Percentiles rank a stretch among this genome's conserved stretches.
Evolutionary conservation across 257 asterid genomes (phyloP).

Genomic region (Gynochthodes officinalis): DNA sequence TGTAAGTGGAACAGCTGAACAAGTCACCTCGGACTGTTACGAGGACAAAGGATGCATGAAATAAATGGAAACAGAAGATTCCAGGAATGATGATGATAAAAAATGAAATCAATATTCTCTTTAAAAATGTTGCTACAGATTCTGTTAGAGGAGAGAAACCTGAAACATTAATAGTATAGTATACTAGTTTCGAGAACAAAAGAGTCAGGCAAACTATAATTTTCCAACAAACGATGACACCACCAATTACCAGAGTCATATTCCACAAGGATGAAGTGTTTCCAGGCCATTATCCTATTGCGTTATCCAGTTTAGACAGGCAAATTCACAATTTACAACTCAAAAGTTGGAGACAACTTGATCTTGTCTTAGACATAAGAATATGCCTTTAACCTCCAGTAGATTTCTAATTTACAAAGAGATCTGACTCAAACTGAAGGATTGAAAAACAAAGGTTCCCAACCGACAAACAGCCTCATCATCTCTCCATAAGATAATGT

Average conservation of each 20-base stretch:
- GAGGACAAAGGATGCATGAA: background rate
- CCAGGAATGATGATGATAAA: background rate
- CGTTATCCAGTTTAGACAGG: background rate
- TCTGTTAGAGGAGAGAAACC: background rate
- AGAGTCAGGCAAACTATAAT: background rate
- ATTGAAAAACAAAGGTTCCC: too few species aligned
- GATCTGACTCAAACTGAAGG: background rate
- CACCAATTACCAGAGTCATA: background rate
- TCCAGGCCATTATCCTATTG: background rate
- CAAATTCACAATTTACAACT: background rate
- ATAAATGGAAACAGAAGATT: background rate
- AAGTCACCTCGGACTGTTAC: background rate
- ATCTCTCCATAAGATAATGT: background rate
- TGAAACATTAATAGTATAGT: background rate
- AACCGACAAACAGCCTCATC: background rate
- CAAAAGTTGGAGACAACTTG: background rate
- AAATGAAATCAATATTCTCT: background rate
- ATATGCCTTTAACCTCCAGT: background rate
- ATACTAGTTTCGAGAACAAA: background rate
- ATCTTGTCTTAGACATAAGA: background rate
- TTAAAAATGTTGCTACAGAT: too few species aligned
- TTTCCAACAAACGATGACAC: background rate
- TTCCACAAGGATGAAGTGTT: background rate
- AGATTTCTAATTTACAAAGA: background rate
- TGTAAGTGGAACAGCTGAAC: too few species aligned